Evolutionary conservation across 768 basidiomycete species (phyloP), one percentile per base, ranked within the genome.

Genomic region (Gymnopilus dilepis): DNA sequence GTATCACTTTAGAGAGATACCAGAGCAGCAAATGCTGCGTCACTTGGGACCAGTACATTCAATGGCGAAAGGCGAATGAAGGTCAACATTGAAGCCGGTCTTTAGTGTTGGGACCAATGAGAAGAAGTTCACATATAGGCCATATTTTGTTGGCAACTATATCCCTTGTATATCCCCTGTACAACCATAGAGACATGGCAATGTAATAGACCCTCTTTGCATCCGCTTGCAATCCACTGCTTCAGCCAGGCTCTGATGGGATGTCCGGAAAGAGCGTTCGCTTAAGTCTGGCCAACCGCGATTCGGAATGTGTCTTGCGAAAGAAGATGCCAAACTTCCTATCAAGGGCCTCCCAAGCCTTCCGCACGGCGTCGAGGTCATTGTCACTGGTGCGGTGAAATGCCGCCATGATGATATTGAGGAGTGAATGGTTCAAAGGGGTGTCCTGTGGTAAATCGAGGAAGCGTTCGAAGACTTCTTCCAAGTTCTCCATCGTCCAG

Each of bases 1-100:
- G 86, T 70, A 75, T 95, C 67, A 88, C 82, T 71, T 81, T 97
- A 67, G 84, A 90, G 60, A 77, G 94, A 70, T 97, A 95, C 74
- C 94, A 94, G 76, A 92, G 90, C 73, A 85, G 83, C 62, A 82
- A 81, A 71, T 88, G 84, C 73, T 75, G 77, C 21, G 89, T 89
- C 17, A 78, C 76, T 12, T 95, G 92, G 89, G 86, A 86, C 34
- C 89, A 95, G 60, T 97, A 89, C 72, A 77, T 85, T 61, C 78
- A 80, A 34, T 95, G 94, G 94, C 84, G 93, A 72, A 77, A 78
- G 59, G 73, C 72, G 43, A 81, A 82, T 38, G 66, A 69, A 60
- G 59, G 56, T 28, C 59, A 69, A 59, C 47, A 26, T 62, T 62
- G 43, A 55, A 57, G 58, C 45, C 19, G 31, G 33, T n/a, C 26